Percentiles rank a stretch among this genome's conserved stretches.
Conservation (phyloP, 768 basidiomycete genomes). For the Lentinula boryana region DNA sequence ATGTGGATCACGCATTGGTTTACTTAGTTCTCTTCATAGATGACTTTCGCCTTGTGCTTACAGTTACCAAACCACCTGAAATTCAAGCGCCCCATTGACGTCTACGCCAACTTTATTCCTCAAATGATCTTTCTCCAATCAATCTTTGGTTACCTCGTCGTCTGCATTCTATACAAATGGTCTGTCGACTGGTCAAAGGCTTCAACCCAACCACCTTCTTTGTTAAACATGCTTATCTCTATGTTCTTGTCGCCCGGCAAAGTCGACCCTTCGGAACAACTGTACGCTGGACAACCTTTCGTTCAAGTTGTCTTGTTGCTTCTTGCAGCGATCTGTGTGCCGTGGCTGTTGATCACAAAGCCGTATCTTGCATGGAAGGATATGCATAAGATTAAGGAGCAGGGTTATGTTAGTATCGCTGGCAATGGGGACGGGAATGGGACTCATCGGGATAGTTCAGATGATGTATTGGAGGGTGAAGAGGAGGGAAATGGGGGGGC, state of each 20-base stretch:
- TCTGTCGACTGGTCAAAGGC: conserved; percentile 81
- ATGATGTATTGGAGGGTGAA: conserved; percentile 66
- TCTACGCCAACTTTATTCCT: conserved; percentile 94
- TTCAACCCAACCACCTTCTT: conserved; percentile 69
- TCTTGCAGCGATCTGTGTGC: conserved; percentile 82
- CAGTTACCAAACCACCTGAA: conserved; percentile 94
- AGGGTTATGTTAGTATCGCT: conserved; percentile 67
- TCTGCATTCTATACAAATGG: conserved; percentile 98
- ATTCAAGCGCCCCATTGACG: conserved; percentile 82
- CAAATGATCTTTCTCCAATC: conserved; percentile 97
- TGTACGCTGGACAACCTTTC: conserved; percentile 84
- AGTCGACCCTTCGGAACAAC: conserved; percentile 58
- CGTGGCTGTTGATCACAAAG: conserved; percentile 90
- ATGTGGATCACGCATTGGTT: conserved; percentile 1
- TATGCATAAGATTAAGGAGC: conserved; percentile 72
- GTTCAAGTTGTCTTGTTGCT: conserved; percentile 77
- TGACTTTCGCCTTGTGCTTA: conserved; percentile 96
- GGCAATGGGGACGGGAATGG: conserved; percentile 44
- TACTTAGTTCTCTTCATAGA: conserved; percentile 41
- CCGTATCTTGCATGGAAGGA: conserved; percentile 92
- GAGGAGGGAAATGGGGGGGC: conserved; percentile 76
- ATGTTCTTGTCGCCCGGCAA: conserved; percentile 94
- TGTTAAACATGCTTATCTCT: conserved; percentile 92
- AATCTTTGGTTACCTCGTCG: conserved; percentile 93
- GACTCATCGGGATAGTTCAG: conserved; percentile 42